These are phyloP conservation scores for Suillus weaverae DNA, from an alignment of 768 basidiomycete genomes.

Conservation along the genomic window DNA sequence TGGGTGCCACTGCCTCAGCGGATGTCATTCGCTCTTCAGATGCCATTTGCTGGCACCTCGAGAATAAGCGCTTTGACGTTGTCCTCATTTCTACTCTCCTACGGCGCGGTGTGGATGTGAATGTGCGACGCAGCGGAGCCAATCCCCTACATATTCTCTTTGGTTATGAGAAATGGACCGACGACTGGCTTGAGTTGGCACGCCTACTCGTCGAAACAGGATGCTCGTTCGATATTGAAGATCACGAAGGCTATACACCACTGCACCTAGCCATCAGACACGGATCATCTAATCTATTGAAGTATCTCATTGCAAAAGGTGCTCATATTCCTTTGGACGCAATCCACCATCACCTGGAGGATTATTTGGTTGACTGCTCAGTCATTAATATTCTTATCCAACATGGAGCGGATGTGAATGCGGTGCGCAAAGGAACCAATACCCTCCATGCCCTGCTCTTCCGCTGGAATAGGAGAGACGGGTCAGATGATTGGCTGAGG, in stretches of 20 bases:
- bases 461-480: neutral
- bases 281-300: neutral
- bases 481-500: neutral
- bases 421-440: neutral
- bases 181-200: neutral
- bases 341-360: neutral
- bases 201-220: neutral
- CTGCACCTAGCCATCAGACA: neutral
- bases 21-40: neutral
- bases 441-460: neutral
- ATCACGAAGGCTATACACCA: neutral
- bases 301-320: neutral
- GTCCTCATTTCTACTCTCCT: neutral
- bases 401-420: neutral
- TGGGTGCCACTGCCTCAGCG: neutral
- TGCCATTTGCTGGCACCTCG: neutral
- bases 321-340: neutral
- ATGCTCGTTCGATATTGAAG: neutral
- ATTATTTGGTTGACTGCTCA: neutral
- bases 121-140: neutral
- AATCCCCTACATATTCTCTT: neutral
- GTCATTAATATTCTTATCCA: neutral
- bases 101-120: neutral
- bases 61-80: neutral
- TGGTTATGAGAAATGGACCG: neutral